These are phyloP conservation scores for Sporothrix variecibatus DNA, from an alignment of 2,329 filamentous ascomycete genomes.

Conservation along the genomic window DNA sequence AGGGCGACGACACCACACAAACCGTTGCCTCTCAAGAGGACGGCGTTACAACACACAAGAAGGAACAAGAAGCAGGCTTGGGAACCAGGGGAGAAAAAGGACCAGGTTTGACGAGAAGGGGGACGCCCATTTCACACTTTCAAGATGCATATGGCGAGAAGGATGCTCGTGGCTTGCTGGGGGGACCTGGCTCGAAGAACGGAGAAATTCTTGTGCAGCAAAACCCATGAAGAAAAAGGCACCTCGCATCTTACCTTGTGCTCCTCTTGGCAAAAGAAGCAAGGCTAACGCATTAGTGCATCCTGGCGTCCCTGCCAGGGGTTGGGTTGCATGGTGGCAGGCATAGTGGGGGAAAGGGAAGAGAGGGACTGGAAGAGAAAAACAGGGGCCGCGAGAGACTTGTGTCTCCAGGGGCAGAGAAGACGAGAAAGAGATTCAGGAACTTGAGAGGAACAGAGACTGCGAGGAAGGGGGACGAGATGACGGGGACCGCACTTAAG, in stretches of 20 bases:
- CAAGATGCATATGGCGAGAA: conserved; percentile 6
- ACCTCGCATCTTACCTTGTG: background rate
- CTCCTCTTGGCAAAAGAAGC: background rate
- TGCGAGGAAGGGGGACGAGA: background rate
- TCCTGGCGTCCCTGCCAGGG: conserved; percentile 28
- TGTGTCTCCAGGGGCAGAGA: background rate
- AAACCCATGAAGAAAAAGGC: background rate
- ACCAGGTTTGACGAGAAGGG: conserved; percentile 9
- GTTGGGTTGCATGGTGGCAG: conserved; percentile 8
- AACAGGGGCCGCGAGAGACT: background rate
- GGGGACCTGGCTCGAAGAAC: background rate
- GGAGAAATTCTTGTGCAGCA: conserved; percentile 2
- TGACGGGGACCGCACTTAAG: conserved; percentile 13
- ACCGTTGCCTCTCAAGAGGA: background rate
- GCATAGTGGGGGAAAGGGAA: conserved; percentile 18
- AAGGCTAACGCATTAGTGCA: background rate
- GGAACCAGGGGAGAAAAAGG: conserved; percentile 11
- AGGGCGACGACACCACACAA: background rate
- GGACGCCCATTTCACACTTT: background rate
- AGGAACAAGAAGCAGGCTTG: conserved; percentile 3
- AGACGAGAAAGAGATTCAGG: background rate
- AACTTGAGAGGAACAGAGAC: background rate
- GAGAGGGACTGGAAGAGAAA: background rate
- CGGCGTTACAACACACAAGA: conserved; percentile 7
- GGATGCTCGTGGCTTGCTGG: conserved; percentile 6